These are phyloP conservation scores for Zasmidium angulare DNA, from an alignment of 2,329 filamentous ascomycete genomes.

Conservation along the genomic window DNA sequence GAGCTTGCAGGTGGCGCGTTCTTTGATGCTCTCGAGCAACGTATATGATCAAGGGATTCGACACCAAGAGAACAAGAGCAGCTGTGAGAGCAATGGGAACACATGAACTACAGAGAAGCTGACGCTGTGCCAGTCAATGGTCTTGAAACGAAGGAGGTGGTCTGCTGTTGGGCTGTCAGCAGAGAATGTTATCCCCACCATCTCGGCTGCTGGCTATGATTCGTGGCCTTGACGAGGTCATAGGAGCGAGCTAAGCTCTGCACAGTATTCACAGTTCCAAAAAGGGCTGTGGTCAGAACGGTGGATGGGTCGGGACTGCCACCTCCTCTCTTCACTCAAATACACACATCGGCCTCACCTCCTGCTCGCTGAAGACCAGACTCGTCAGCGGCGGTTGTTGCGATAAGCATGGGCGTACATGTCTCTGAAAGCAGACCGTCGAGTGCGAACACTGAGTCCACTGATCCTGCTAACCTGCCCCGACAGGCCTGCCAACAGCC, in stretches of 20 bases:
- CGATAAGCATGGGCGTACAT: too few species aligned
- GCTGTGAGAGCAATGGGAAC: not conserved
- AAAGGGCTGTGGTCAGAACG: not conserved
- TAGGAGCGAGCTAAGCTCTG: not conserved
- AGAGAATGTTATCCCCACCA: not conserved
- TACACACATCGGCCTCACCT: not conserved
- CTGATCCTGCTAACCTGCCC: too few species aligned
- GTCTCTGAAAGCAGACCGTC: too few species aligned
- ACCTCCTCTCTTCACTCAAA: too few species aligned
- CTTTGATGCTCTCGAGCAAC: not conserved
- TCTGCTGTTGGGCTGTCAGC: not conserved
- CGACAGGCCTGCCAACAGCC: too few species aligned
- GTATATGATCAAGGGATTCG: not conserved
- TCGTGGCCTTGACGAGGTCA: conserved; percentile 3
- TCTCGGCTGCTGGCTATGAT: not conserved
- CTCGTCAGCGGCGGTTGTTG: too few species aligned
- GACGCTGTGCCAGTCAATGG: not conserved
- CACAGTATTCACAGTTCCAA: not conserved
- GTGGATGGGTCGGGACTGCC: not conserved
- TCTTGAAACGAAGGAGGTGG: not conserved
- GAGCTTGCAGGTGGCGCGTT: not conserved
- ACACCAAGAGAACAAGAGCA: not conserved
- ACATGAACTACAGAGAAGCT: not conserved
- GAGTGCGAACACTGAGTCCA: too few species aligned
- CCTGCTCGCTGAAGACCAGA: too few species aligned